A percentile compares a stretch with the other conserved stretches of the same genome.
phyloP scores from a whole-genome alignment of 192 early-diverging fungal species.

The Dissophora ornata region DNA sequence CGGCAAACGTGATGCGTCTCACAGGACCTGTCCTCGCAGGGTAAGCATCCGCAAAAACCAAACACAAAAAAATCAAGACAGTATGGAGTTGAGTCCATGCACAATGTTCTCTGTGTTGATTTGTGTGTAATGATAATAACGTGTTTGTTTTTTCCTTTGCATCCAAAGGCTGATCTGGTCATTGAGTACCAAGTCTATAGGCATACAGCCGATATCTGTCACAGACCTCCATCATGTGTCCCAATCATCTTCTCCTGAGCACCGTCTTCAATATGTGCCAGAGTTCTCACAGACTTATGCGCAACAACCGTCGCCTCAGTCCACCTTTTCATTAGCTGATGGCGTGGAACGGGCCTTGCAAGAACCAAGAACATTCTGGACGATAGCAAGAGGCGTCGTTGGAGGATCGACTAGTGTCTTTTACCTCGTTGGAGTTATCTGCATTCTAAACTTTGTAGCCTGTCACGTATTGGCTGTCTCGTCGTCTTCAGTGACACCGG shows the following conservation, averaged over 20 bases:
- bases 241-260: too few relatives aligned
- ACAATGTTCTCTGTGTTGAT: too few relatives aligned
- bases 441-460: slow-evolving; percentile 23
- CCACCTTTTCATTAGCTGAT: too few relatives aligned
- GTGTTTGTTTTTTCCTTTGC: too few relatives aligned
- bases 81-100: too few relatives aligned
- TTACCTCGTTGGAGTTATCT: slow-evolving; percentile 29
- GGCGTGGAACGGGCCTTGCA: background rate
- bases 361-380: background rate
- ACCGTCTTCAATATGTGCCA: too few relatives aligned
- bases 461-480: slow-evolving; percentile 12
- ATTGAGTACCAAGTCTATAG: background rate
- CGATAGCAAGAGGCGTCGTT: background rate
- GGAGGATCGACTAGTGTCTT: slow-evolving; percentile 27
- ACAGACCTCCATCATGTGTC: background rate
- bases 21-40: slow-evolving; percentile 36
- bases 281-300: too few relatives aligned
- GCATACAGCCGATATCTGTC: background rate
- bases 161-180: slow-evolving; percentile 8
- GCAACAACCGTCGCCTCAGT: too few relatives aligned
- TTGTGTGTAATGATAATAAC: too few relatives aligned
- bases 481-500: background rate
- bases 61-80: background rate
- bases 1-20: slow-evolving; percentile 34
- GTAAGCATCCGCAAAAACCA: background rate